Base-by-base conservation (phyloP, 495 filamentous ascomycete species). In the Podospora didyma region DNA sequence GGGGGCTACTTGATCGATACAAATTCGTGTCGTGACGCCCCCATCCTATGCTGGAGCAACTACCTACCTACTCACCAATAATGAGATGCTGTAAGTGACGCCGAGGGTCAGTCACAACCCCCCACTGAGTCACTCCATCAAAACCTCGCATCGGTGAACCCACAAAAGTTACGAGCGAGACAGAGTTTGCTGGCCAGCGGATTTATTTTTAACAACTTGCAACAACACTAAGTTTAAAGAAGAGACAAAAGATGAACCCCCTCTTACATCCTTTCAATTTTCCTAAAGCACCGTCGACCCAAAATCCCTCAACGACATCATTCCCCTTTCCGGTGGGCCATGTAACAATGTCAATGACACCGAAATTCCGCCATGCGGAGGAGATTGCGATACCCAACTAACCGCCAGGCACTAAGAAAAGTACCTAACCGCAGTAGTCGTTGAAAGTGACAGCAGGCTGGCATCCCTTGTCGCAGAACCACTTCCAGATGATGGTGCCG, bases 401-500 rank as follows among this genome's bases (percentile, higher is more conserved):
- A n/a, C n/a, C n/a, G 14, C 34, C 34, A 14, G 34, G 34, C 34
- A 37, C 34, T 37, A 37, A n/a, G n/a, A n/a, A 31, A 31, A 31
- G 26, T 31, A 31, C 37, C 37, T 41, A 41, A 41, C 4, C 37
- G 37, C 37, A 41, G 37, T 5, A 41, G 16, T 4, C 37, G 12
- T 41, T 41, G 37, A 41, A 41, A 4, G 37, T 41, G 37, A 41
- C 37, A 4, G 37, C 4, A 17, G 37, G 37, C 37, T 41, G 37
- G 37, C 55, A 58, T 20, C 55, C 55, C 17, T 46, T 22, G 41
- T 35, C 24, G 42, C 49, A 58, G 23, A n/a, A 26, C 17, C 22
- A 28, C 46, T 58, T 52, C 55, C 55, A 52, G 41, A 37, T 26
- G 34, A 57, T 57, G 26, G 24, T 49, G 17, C 55, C 55, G 26